Base-by-base conservation (phyloP, 2,329 filamentous ascomycete genomes). In the Fusarium newnesense region DNA sequence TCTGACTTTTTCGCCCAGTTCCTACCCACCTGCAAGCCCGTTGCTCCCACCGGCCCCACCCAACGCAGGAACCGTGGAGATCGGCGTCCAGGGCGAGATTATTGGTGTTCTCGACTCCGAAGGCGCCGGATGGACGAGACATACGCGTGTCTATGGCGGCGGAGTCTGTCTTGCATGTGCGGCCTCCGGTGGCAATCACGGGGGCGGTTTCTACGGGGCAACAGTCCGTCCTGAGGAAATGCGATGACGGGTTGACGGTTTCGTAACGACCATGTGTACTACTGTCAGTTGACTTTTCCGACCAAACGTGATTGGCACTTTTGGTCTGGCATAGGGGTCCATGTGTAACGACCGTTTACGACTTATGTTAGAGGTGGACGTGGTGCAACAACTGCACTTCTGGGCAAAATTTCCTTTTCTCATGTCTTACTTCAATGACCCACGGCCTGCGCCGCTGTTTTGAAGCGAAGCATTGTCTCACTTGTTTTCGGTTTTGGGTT, bases 81-180 rank as follows among this genome's bases (percentile, higher is more conserved):
- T 86, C 40, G 82, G 84, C 57, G 81, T 87, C 9, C 82, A 86
- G 52, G 87, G 86, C 34, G 86, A 89, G 75, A 85, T 87, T 62
- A 82, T 88, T 44, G 86, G 85, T 13, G 81, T 85, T 18, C 79
- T 85, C 63, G 84, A 88, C 75, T 82, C 82, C 64, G 80, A 83
- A 18, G 87, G 86, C 9, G 82, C 84, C 24, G 84, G 84, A 46
- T 90, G 88, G 88, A 87, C 84, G 74, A 84, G 87, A 42, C 88
- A 90, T 77, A 90, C 88, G 21, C 85, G 87, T 32, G 88, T 90
- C 32, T 90, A 89, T 70, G 88, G 88, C 34, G 88, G 88, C 66
- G 87, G 88, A 10, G 84, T 87, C 6, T 90, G 88, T 70, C 82
- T 89, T 43, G 87, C 88, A 3, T 90, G 88, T 72, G 81, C 85